Conservation (phyloP, 352 stramenopile genomes). For the Pythium graminicola region DNA sequence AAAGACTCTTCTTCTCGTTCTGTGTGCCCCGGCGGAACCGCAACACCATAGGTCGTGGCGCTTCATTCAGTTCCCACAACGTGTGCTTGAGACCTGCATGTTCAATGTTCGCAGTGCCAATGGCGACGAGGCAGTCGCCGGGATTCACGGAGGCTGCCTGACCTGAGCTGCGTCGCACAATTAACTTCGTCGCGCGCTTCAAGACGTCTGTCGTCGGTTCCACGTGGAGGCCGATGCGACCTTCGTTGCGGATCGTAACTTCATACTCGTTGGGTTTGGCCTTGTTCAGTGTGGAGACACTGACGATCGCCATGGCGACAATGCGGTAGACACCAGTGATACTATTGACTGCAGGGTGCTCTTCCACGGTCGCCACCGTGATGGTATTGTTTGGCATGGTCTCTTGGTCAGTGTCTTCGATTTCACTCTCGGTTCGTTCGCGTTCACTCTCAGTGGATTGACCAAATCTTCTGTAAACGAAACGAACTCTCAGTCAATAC, state of each 20-base stretch:
- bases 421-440: slow-evolving; percentile 38
- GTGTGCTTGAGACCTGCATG: slow-evolving; percentile 81
- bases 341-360: slow-evolving; percentile 65
- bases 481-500: not conserved
- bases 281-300: slow-evolving; percentile 64
- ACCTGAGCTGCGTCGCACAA: slow-evolving; percentile 65
- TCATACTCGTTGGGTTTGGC: slow-evolving; percentile 81
- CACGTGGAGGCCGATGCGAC: slow-evolving; percentile 60
- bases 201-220: slow-evolving; percentile 34
- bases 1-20: slow-evolving; percentile 73
- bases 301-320: slow-evolving; percentile 69
- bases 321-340: slow-evolving; percentile 82
- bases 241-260: slow-evolving; percentile 51
- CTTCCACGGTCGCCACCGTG: slow-evolving; percentile 53
- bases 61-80: slow-evolving; percentile 77
- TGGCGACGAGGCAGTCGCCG: slow-evolving; percentile 74
- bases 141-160: slow-evolving; percentile 70
- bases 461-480: slow-evolving; percentile 29
- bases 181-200: slow-evolving; percentile 57
- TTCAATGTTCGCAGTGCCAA: slow-evolving; percentile 79
- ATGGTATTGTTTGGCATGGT: slow-evolving; percentile 65
- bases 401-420: slow-evolving; percentile 39
- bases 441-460: slow-evolving; percentile 32
- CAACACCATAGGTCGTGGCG: slow-evolving; percentile 60
- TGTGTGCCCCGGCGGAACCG: slow-evolving; percentile 74